Evolutionary conservation across 495 filamentous ascomycete species (phyloP).

Genomic region (Penicillium lagena): DNA sequence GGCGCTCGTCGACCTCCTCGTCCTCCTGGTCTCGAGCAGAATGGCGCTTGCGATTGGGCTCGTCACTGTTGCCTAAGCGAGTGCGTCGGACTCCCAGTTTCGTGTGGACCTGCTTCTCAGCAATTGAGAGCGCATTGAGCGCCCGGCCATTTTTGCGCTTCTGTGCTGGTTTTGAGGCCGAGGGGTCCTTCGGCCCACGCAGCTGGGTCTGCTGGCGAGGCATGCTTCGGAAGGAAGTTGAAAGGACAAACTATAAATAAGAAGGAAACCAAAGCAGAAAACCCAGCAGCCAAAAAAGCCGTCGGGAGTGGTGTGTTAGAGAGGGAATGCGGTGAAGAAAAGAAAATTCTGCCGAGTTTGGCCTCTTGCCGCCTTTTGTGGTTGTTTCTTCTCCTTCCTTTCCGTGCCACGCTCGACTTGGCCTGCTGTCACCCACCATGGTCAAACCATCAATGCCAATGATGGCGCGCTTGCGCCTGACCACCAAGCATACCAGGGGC

Average conservation of each 20-base stretch:
- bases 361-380: conserved; percentile 19
- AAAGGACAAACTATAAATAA: conserved; percentile 3
- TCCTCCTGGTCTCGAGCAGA: conserved; percentile 26
- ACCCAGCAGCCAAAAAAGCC: conserved; percentile 1
- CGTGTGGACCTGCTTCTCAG: conserved; percentile 53
- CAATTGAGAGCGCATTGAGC: conserved; percentile 81
- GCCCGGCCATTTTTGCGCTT: conserved; percentile 52
- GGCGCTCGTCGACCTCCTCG: conserved; percentile 48
- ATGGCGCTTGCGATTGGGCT: conserved; percentile 40
- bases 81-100: conserved; percentile 45
- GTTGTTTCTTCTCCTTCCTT: conserved; percentile 7
- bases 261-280: conserved; percentile 4
- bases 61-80: conserved; percentile 54
- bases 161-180: conserved; percentile 32
- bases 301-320: conserved; percentile 4
- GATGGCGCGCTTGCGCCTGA: conserved; percentile 63
- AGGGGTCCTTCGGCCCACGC: conserved; percentile 42
- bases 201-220: conserved; percentile 56
- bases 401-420: not conserved
- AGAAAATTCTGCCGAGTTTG: conserved; percentile 36
- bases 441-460: conserved; percentile 67
- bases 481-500: conserved; percentile 86
- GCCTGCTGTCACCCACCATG: conserved; percentile 27
- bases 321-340: conserved; percentile 18
- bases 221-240: conserved; percentile 39